Conservation (phyloP, 176 grass and related monocot genomes). For the Oryza longistaminata region DNA sequence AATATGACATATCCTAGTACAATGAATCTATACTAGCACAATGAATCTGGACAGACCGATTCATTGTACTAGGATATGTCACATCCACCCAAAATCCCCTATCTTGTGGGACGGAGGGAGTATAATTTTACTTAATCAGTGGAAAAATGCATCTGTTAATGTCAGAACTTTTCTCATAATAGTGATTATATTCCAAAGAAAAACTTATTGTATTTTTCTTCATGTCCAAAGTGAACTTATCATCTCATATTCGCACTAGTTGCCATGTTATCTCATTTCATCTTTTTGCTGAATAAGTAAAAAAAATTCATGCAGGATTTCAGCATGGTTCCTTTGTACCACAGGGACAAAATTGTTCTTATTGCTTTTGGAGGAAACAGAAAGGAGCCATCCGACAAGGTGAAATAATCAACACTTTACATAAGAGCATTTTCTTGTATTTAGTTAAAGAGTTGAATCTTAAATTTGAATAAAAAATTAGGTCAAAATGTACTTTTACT, state of each 20-base stretch:
- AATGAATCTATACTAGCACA: too few relatives aligned
- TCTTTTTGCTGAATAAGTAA: slow-evolving; percentile 28
- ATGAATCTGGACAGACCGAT: too few relatives aligned
- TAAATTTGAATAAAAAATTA: slow-evolving; percentile 16
- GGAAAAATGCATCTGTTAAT: neutral
- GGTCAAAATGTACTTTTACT: neutral
- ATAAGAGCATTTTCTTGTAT: slow-evolving; percentile 19
- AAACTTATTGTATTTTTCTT: neutral
- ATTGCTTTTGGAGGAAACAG: slow-evolving; percentile 95
- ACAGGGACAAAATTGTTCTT: slow-evolving; percentile 81
- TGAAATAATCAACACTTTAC: slow-evolving; percentile 26
- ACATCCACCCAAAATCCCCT: too few relatives aligned
- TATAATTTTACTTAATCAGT: neutral
- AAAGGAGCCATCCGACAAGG: slow-evolving; percentile 90
- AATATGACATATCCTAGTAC: too few relatives aligned
- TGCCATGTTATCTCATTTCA: slow-evolving; percentile 16
- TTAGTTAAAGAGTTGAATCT: slow-evolving; percentile 1
- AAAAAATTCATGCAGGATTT: slow-evolving; percentile 65
- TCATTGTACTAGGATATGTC: too few relatives aligned
- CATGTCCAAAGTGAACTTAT: neutral
- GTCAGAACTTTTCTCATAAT: neutral
- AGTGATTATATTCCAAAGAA: neutral
- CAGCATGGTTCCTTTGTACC: slow-evolving; percentile 84
- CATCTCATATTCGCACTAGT: neutral
- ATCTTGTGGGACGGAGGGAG: too few relatives aligned